Evolutionary conservation across 345 rosid species (phyloP), one percentile per base, ranked within the genome.

Genomic region (Heritiera fomes): DNA sequence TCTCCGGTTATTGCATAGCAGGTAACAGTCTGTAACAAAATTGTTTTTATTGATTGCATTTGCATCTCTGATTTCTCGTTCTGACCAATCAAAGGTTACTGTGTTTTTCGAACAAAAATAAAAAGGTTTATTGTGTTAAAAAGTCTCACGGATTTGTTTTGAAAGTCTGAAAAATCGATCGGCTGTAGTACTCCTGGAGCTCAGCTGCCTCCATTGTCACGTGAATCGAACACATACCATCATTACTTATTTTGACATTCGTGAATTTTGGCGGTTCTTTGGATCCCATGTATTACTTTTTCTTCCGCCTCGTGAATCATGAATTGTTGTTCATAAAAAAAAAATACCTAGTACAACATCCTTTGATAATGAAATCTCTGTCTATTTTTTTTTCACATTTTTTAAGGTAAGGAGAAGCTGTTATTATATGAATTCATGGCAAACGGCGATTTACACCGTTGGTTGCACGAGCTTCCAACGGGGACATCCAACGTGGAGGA

Each of bases 381-480:
- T 23, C 43, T 40, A 40, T 40, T 0, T 40, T 40, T 1, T 63
- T 60, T 40, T 34, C 38, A 1, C 3, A 34, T 46, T 28, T 43
- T 28, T 75, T 41, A 38, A 87, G 98, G 98, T 17, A 89, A 87
- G 79, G 98, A 95, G 87, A 95, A 95, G 91, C 85, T 95, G 28
- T 83, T 91, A 2, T 49, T 95, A 71, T 85, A 89, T 78, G 99
- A 95, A 62, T 95, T 91, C 75, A 89, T 95, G 98, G 82, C 93
- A 12, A 92, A 87, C 67, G 99, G 99, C n/a, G 97, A 95, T 80
- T 87, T 95, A 55, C 90, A 88, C 87, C 88, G 90, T 28, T 95
- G 98, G 98, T 91, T 95, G 23, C 95, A 95, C 86, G 99, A 95
- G 87, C 97, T 95, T 12, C 99, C 98, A 0, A 77, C 93, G 1